Base-by-base conservation (phyloP, 805 yeast genomes). In the Torulaspora gathmanii region DNA sequence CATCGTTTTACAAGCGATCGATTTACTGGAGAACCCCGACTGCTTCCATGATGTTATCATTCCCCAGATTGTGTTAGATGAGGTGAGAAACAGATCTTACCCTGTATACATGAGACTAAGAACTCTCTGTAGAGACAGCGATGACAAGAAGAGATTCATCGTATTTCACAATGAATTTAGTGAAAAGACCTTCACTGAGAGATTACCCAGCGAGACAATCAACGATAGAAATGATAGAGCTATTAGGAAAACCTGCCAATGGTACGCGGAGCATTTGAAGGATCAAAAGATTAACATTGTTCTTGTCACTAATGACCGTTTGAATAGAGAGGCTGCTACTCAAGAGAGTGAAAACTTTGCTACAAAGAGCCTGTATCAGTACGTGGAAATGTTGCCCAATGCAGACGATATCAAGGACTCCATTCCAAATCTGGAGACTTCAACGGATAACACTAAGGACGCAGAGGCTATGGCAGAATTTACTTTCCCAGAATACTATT, bases 41-140 rank as follows among this genome's bases (percentile, higher is more conserved):
- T 83, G 86, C 43, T 86, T 93, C 59, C 83, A 75, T 58, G 98
- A 93, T 66, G 96, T 90, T 13, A 83, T 93, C 45, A 70, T 93
- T n/a, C 96, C 98, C 1, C 99, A 93, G 63, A 85, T 95, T 5
- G 97, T 88, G 2, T 71, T 93, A 28, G 97, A 95, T 55, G 98
- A 93, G 65, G 96, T 91, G 8, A 79, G 87, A 52, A 88, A 88
- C 61, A 74, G 83, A 58, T 86, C 95, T 40, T 79, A 82, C 58
- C 96, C 99, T 3, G 82, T 91, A 15, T 93, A 90, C 63, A 80
- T 86, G 57, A 75, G 99, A 61, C 67, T 91, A 38, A 75, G 97
- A 57, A 77, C 85, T 2, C 69, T 93, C 15, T 80, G 86, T 25
- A 83, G 86, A 55, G 73, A 71, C 33, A 58, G 63, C 41, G 67